Percentiles rank a stretch among this genome's conserved stretches.
Conservation (phyloP, 306 rosid genomes). For the Luffa aegyptiaca region DNA sequence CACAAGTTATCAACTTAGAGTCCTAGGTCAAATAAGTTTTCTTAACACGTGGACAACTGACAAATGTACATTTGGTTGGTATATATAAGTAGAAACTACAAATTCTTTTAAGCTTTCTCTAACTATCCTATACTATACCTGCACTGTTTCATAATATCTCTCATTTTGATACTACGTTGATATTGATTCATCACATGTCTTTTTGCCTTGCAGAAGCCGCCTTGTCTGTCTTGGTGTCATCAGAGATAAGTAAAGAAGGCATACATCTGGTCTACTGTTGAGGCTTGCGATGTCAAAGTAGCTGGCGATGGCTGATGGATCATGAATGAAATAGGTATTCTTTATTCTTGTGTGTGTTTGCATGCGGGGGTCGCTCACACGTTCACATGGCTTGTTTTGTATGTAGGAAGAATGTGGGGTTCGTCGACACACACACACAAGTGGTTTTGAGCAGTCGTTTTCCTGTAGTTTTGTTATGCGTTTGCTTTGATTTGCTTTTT, state of each 20-base stretch:
- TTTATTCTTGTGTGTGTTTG: background rate
- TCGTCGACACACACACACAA: background rate
- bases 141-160: background rate
- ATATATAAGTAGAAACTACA: too few species aligned
- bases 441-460: background rate
- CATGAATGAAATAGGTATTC: background rate
- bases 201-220: background rate
- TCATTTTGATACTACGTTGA: background rate
- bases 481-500: background rate
- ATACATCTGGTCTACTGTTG: background rate
- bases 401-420: background rate
- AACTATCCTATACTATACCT: background rate
- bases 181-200: background rate
- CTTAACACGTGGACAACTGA: too few species aligned
- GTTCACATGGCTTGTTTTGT: constrained; percentile 3
- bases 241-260: background rate
- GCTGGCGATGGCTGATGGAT: constrained; percentile 1
- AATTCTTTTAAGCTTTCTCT: too few species aligned
- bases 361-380: background rate
- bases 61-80: too few species aligned
- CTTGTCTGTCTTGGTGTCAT: background rate
- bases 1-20: background rate
- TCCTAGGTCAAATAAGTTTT: too few species aligned
- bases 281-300: background rate
- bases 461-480: background rate